phyloP scores from a whole-genome alignment of 2,329 filamentous ascomycete genomes.

The Xylaria sp. region DNA sequence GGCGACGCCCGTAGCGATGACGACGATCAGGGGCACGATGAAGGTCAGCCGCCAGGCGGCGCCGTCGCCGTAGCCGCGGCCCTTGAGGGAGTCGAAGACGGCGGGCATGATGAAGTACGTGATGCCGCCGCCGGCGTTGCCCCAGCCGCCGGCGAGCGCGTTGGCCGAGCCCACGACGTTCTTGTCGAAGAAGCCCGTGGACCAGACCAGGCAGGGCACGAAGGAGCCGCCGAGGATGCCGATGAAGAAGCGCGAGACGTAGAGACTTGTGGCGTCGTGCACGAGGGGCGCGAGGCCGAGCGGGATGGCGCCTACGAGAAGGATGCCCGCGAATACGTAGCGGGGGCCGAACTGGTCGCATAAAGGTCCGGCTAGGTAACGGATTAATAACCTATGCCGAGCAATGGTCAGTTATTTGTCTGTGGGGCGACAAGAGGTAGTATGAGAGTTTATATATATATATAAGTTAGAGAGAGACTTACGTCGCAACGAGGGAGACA shows the following conservation, averaged over 20 bases:
- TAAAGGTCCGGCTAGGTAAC: conserved; percentile 81
- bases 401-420: conserved; percentile 3
- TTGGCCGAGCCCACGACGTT: conserved; percentile 91
- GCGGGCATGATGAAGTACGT: conserved; percentile 96
- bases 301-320: conserved; percentile 83
- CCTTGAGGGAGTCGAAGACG: conserved; percentile 80
- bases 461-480: conserved; percentile 44
- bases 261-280: conserved; percentile 73
- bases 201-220: conserved; percentile 92
- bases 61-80: conserved; percentile 69
- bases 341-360: conserved; percentile 88
- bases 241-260: conserved; percentile 81
- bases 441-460: not conserved
- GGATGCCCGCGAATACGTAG: conserved; percentile 78
- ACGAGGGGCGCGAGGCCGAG: conserved; percentile 84
- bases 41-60: conserved; percentile 88
- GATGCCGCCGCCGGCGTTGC: conserved; percentile 88
- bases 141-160: conserved; percentile 83
- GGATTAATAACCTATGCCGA: conserved; percentile 71
- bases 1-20: conserved; percentile 71
- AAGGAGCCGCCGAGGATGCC: conserved; percentile 82
- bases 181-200: conserved; percentile 92
- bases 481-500: conserved; percentile 78
- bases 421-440: not conserved
- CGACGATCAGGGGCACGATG: conserved; percentile 82